Percentiles rank a stretch among this genome's conserved stretches.
phyloP scores from a whole-genome alignment of 768 basidiomycete species.

The Terana coerulea region DNA sequence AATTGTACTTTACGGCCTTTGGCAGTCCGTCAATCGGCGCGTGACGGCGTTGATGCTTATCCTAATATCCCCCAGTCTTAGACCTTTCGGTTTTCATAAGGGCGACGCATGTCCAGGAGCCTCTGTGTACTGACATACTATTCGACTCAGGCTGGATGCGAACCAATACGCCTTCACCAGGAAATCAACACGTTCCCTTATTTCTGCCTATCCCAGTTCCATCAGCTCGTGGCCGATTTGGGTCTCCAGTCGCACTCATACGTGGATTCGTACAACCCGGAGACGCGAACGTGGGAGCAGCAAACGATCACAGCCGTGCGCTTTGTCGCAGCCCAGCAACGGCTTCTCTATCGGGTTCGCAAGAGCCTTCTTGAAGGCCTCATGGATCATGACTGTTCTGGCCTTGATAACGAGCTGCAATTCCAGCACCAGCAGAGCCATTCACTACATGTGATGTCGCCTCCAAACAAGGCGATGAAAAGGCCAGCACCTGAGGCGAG shows the following conservation, averaged over 20 bases:
- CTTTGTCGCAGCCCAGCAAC: constrained; percentile 46
- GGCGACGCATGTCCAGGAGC: constrained; percentile 19
- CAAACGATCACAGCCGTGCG: constrained; percentile 58
- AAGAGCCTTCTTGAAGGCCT: constrained; percentile 57
- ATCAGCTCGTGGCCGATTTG: constrained; percentile 50
- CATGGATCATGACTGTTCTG: constrained; percentile 51
- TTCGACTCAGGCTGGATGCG: constrained; percentile 40
- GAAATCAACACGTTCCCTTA: constrained; percentile 61
- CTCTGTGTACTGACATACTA: too few relatives aligned
- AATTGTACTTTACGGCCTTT: too few relatives aligned
- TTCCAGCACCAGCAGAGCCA: constrained; percentile 33
- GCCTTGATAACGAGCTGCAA: constrained; percentile 52
- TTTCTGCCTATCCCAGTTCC: constrained; percentile 54
- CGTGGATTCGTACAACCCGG: constrained; percentile 56
- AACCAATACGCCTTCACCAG: constrained; percentile 56
- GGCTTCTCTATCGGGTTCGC: constrained; percentile 58
- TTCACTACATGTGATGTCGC: constrained; percentile 2
- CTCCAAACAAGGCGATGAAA: constrained; percentile 6
- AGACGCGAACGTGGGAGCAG: constrained; percentile 62
- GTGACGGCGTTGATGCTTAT: not conserved
- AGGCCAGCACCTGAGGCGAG: constrained; percentile 11
- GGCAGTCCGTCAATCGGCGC: too few relatives aligned
- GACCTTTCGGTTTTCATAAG: constrained; percentile 16
- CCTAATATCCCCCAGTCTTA: not conserved
- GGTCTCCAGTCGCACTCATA: constrained; percentile 49